Conservation (phyloP, 305 asterid genomes). For the Fraxinus nigra region DNA sequence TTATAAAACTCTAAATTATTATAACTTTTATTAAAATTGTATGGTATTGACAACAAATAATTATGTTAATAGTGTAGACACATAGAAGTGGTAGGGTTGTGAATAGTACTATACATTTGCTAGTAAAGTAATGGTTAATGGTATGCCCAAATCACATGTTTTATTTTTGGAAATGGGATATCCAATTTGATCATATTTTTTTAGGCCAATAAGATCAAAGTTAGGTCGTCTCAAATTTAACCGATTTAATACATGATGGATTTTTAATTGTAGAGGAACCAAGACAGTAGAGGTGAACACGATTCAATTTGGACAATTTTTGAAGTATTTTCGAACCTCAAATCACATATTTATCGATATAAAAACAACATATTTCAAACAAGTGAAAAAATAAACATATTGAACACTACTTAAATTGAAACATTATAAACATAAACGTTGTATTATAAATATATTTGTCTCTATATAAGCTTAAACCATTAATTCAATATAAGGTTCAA, state of each 20-base stretch:
- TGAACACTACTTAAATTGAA: background rate
- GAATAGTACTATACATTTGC: background rate
- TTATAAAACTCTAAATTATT: background rate
- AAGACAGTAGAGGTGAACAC: background rate
- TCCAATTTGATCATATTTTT: background rate
- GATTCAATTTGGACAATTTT: background rate
- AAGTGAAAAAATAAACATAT: too few relatives aligned
- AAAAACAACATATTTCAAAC: background rate
- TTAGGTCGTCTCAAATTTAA: background rate
- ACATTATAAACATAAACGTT: background rate
- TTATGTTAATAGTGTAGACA: background rate
- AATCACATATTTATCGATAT: background rate
- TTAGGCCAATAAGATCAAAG: background rate
- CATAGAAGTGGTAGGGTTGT: conserved; percentile 9
- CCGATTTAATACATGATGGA: background rate
- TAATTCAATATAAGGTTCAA: background rate
- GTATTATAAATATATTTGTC: background rate
- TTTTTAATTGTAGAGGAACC: background rate
- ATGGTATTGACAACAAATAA: background rate
- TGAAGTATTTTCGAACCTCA: background rate
- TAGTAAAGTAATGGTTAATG: background rate
- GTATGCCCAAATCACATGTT: background rate
- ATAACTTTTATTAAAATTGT: background rate
- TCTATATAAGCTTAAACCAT: background rate
- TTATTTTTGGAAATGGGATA: background rate